Conservation (phyloP, 768 basidiomycete genomes). For the Pilatotrama ljubarskyi region DNA sequence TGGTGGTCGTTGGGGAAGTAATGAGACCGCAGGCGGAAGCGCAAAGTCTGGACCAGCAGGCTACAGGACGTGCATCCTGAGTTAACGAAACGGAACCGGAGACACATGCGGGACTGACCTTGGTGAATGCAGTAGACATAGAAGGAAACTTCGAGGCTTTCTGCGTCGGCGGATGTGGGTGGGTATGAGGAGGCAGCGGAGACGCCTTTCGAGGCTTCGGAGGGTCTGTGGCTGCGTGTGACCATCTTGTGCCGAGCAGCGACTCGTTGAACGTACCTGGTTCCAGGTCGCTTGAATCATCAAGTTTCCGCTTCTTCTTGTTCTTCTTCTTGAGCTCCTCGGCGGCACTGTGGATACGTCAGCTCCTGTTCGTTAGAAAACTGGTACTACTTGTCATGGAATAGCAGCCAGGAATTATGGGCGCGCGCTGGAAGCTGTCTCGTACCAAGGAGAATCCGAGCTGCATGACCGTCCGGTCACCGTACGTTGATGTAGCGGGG, state of each 20-base stretch:
- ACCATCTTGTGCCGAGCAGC: constrained; percentile 11
- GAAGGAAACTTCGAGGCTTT: constrained; percentile 59
- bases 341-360: constrained; percentile 27
- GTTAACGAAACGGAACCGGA: not conserved
- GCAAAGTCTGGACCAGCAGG: constrained; percentile 59
- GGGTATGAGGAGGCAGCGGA: constrained; percentile 40
- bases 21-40: constrained; percentile 48
- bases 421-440: too few relatives aligned
- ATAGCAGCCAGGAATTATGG: too few relatives aligned
- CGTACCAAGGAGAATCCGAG: too few relatives aligned
- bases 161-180: constrained; percentile 33
- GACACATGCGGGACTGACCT: constrained; percentile 41
- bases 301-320: constrained; percentile 86
- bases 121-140: constrained; percentile 43
- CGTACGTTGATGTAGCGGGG: too few relatives aligned
- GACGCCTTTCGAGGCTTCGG: constrained; percentile 56
- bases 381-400: not conserved
- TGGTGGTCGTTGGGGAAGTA: constrained; percentile 63
- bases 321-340: constrained; percentile 65
- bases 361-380: not conserved
- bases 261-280: constrained; percentile 40
- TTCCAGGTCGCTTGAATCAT: constrained; percentile 71
- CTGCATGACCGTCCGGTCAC: too few relatives aligned
- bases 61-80: not conserved
- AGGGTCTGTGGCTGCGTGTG: constrained; percentile 40